Evolutionary conservation across 148 eudicot genomes (phyloP).

Genomic region (Cornus kousa): DNA sequence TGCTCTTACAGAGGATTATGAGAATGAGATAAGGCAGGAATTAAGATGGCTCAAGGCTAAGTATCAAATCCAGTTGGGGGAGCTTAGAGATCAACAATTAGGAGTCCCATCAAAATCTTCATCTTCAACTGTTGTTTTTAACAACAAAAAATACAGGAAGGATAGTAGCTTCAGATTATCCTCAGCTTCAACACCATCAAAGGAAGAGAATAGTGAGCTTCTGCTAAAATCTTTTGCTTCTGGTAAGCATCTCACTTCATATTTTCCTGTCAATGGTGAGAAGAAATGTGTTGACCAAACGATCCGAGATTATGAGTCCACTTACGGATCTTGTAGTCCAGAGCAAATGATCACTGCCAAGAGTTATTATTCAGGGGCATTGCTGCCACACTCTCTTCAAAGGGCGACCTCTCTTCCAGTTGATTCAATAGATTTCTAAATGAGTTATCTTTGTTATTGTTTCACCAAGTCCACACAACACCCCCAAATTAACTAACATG

Average conservation of each 20-base stretch:
- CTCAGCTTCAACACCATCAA: constrained; percentile 8
- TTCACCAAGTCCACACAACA: neutral
- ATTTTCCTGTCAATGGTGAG: constrained; percentile 21
- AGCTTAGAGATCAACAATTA: constrained; percentile 32
- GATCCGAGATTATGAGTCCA: constrained; percentile 17
- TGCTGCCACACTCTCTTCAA: constrained; percentile 64
- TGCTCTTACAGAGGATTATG: constrained; percentile 27
- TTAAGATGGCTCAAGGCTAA: constrained; percentile 53
- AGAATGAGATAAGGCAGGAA: constrained; percentile 41
- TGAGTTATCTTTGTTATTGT: neutral
- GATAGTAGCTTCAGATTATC: constrained; percentile 12
- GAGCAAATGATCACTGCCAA: constrained; percentile 40
- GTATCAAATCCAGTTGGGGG: constrained; percentile 55
- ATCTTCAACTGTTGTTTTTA: constrained; percentile 8
- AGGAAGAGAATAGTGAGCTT: constrained; percentile 26
- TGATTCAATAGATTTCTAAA: constrained; percentile 61
- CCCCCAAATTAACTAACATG: neutral
- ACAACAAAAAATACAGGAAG: constrained; percentile 16
- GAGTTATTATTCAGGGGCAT: constrained; percentile 34
- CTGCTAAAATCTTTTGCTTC: constrained; percentile 10
- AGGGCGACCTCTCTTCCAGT: constrained; percentile 76
- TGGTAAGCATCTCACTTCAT: constrained; percentile 35
- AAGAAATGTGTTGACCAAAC: constrained; percentile 19
- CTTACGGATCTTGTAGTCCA: constrained; percentile 38
- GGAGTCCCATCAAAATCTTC: constrained; percentile 28